Base-by-base conservation (phyloP, 1,139 yeast species). In the Taphrina communis region DNA sequence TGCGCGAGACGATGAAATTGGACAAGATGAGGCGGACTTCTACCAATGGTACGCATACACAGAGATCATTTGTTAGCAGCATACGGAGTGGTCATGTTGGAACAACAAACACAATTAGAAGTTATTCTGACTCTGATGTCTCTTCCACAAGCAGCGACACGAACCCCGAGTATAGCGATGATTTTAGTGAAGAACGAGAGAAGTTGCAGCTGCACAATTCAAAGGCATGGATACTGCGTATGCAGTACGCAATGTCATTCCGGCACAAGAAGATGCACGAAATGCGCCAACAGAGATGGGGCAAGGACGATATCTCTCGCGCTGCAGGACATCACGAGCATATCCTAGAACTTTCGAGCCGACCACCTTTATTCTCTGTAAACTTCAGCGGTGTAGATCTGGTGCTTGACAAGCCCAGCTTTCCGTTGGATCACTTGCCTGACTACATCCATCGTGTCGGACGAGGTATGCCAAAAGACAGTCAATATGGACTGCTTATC, bases 381-480 rank as follows among this genome's bases (percentile, higher is more conserved):
- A 78, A 85, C 12, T 78, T 90, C 77, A 85, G 84, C 61, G 83
- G 84, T 36, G 77, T 89, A n/a, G 85, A 85, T 68, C 77, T 90
- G 69, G 78, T 80, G 5, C 66, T 92, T 1, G 78, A 80, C 4
- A 80, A 82, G 31, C 91, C 97, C 0, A 76, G 81, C 1, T 88
- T 88, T 75, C 84, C 84, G 0, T 73, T 84, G 5, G 81, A 80
- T 1, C 80, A 84, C 5, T 77, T 90, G 19, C 83, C 90, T 0
- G 79, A 86, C 38, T 92, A 87, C 75, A 77, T 93, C 42, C 79
- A 87, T 75, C 83, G 86, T 21, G 81, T 88, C 19, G 98, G 98
- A 5, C 93, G 91, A 76, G 96, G 96, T 0, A 84, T 88, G 36
- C 97, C 98, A 0, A 76, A 77, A 68, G 89, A 88, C 72, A 85